Evolutionary conservation across 1,139 yeast genomes (phyloP).

Genomic region (Entelexis paramagnoliae): DNA sequence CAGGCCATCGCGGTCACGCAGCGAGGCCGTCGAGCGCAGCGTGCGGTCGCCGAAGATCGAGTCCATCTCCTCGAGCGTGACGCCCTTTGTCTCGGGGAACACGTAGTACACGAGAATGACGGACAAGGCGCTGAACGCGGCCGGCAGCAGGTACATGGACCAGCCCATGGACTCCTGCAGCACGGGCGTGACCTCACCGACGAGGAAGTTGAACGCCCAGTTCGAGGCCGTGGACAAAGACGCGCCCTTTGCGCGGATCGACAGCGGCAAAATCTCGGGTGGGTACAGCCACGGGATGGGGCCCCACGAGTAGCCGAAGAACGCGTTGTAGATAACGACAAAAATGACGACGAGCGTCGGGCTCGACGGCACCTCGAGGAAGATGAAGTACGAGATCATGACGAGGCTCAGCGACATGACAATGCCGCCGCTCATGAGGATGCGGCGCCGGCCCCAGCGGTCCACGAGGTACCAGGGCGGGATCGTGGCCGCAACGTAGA

Average conservation of each 20-base stretch:
- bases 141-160: conserved; percentile 75
- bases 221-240: conserved; percentile 85
- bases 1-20: conserved; percentile 8
- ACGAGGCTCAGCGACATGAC: conserved; percentile 66
- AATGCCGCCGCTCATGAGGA: conserved; percentile 64
- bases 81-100: conserved; percentile 87
- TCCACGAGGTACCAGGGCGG: conserved; percentile 92
- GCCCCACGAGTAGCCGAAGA: conserved; percentile 82
- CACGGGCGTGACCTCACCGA: conserved; percentile 84
- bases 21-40: conserved; percentile 27
- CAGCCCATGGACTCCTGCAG: conserved; percentile 66
- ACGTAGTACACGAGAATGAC: conserved; percentile 55
- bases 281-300: conserved; percentile 93
- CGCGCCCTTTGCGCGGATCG: conserved; percentile 87
- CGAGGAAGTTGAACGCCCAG: conserved; percentile 90
- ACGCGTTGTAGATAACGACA: conserved; percentile 71
- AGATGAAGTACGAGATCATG: conserved; percentile 56
- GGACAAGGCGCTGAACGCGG: conserved; percentile 62
- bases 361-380: conserved; percentile 48
- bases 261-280: conserved; percentile 75
- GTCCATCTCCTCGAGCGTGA: conserved; percentile 83
- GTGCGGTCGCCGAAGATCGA: conserved; percentile 60
- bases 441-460: conserved; percentile 80
- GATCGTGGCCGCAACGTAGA: conserved; percentile 64
- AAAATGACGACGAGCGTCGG: conserved; percentile 63